These are phyloP conservation scores for Beauveria pseudobassiana DNA, from an alignment of 2,329 filamentous ascomycete genomes.

Conservation along the genomic window DNA sequence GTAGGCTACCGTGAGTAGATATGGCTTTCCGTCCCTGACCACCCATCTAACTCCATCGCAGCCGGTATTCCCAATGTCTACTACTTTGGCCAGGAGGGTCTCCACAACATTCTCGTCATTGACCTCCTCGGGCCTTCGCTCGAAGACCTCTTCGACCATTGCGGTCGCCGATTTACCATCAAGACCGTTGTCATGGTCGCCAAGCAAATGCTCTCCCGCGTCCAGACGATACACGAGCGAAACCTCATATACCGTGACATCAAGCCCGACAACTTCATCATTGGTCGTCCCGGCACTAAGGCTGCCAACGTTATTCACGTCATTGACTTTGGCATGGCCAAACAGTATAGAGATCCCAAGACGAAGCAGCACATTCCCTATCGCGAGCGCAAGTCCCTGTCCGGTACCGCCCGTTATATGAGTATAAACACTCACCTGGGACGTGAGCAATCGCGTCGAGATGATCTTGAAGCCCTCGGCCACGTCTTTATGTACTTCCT, in stretches of 20 bases:
- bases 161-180: slow-evolving; percentile 86
- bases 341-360: slow-evolving; percentile 97
- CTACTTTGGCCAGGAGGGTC: slow-evolving; percentile 96
- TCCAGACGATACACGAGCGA: slow-evolving; percentile 94
- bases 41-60: slow-evolving; percentile 30
- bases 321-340: slow-evolving; percentile 98
- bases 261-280: slow-evolving; percentile 98
- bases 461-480: slow-evolving; percentile 84
- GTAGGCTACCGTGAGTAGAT: slow-evolving; percentile 85
- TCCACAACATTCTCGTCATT: slow-evolving; percentile 98
- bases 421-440: slow-evolving; percentile 99
- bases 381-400: slow-evolving; percentile 91
- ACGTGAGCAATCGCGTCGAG: slow-evolving; percentile 88
- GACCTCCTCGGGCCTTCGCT: slow-evolving; percentile 91
- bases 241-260: slow-evolving; percentile 99
- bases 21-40: not conserved
- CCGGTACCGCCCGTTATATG: slow-evolving; percentile 96
- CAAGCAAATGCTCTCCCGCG: slow-evolving; percentile 95
- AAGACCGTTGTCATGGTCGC: slow-evolving; percentile 99
- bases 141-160: slow-evolving; percentile 96
- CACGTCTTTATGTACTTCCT: slow-evolving; percentile 72
- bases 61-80: slow-evolving; percentile 99
- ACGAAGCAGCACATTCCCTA: slow-evolving; percentile 99
- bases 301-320: slow-evolving; percentile 97
- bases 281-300: slow-evolving; percentile 85